phyloP scores from a whole-genome alignment of 805 yeast species.

The Ogataea pilisensis region DNA sequence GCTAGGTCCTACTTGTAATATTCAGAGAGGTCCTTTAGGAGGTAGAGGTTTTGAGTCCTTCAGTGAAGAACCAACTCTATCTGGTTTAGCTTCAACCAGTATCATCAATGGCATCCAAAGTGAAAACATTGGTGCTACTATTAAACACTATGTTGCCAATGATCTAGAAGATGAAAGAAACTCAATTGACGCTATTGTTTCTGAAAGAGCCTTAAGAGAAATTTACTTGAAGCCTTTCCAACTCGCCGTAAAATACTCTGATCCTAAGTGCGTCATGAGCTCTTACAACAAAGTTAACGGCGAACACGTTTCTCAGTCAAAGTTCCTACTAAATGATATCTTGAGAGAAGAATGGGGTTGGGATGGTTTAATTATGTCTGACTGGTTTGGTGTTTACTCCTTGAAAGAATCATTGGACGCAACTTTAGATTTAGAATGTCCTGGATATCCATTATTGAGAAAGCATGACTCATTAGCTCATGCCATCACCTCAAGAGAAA shows the following conservation, averaged over 20 bases:
- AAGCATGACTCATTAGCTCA: constrained; percentile 37
- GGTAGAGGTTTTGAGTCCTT: constrained; percentile 26
- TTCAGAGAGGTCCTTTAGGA: constrained; percentile 43
- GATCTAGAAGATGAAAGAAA: constrained; percentile 57
- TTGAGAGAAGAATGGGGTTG: constrained; percentile 56
- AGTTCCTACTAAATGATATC: constrained; percentile 40
- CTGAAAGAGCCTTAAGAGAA: constrained; percentile 63
- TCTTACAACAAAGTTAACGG: constrained; percentile 63
- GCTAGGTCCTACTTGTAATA: constrained; percentile 37
- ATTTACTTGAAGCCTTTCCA: constrained; percentile 63
- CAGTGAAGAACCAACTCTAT: constrained; percentile 26
- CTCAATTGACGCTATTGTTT: constrained; percentile 44
- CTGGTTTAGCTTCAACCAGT: constrained; percentile 45
- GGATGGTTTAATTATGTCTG: constrained; percentile 57
- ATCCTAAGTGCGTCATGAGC: constrained; percentile 59
- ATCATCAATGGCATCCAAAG: constrained; percentile 54
- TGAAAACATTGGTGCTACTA: constrained; percentile 48
- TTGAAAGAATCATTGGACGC: constrained; percentile 44
- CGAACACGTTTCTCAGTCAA: constrained; percentile 51
- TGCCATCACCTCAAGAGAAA: constrained; percentile 40
- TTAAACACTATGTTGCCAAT: constrained; percentile 63
- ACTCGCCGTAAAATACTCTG: constrained; percentile 49
- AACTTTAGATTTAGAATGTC: constrained; percentile 66
- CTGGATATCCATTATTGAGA: constrained; percentile 54
- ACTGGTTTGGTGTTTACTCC: constrained; percentile 62